These are phyloP conservation scores for Leishmania mexicana DNA, from an alignment of 208 protist genomes.

Conservation along the genomic window DNA sequence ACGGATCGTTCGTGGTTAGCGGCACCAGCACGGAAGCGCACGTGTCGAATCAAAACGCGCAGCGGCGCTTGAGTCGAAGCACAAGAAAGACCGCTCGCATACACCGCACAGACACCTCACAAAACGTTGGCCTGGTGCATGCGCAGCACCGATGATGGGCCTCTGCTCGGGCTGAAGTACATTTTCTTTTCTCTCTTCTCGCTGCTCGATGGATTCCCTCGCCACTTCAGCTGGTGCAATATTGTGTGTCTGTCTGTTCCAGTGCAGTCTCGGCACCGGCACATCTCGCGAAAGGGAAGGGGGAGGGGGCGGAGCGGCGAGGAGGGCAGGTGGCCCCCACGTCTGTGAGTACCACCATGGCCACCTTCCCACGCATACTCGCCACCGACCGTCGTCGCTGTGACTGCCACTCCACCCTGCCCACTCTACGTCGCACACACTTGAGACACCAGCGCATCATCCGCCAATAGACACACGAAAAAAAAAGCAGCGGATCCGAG, in stretches of 20 bases:
- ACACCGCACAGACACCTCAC: background rate
- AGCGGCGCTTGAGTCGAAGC: background rate
- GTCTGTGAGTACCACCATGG: background rate
- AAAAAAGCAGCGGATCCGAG: background rate
- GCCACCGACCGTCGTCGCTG: background rate
- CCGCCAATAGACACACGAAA: too few relatives aligned
- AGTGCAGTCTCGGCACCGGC: background rate
- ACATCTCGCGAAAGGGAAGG: background rate
- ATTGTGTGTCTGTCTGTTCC: background rate
- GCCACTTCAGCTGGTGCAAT: background rate
- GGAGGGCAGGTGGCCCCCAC: background rate
- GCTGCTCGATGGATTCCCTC: background rate
- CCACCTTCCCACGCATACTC: background rate
- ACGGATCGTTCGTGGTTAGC: background rate
- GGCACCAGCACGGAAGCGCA: background rate
- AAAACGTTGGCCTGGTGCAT: background rate
- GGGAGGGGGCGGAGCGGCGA: too few relatives aligned
- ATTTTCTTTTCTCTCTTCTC: background rate
- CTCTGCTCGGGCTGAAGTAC: background rate
- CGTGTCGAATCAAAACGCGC: too few relatives aligned
- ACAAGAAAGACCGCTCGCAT: background rate
- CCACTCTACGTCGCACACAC: background rate
- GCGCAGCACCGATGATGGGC: background rate
- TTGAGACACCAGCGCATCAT: background rate
- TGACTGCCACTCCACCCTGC: background rate